Evolutionary conservation across 1,284 basidiomycete genomes (phyloP).

Genomic region (Irpex sp.): DNA sequence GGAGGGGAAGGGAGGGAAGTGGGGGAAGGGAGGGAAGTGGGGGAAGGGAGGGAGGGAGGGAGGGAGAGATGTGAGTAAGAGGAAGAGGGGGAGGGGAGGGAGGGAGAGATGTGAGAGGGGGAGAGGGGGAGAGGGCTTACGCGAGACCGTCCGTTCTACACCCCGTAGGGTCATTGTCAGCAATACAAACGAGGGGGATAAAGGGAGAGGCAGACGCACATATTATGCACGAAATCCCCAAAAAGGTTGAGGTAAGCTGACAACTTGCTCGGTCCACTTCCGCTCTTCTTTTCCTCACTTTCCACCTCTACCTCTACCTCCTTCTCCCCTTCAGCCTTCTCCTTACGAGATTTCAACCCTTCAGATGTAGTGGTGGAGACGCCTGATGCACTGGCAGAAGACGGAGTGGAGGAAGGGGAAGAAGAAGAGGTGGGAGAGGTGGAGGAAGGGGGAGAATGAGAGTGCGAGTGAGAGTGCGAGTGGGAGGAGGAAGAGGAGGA

Average conservation of each 20-base stretch:
- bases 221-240: slow-evolving; percentile 87
- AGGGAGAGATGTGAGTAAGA: too few relatives aligned
- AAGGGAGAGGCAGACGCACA: slow-evolving; percentile 41
- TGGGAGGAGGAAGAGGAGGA: slow-evolving; percentile 44
- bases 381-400: slow-evolving; percentile 29
- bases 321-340: slow-evolving; percentile 26
- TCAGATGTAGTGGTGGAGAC: slow-evolving; percentile 24
- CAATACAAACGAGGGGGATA: not conserved
- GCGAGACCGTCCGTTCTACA: too few relatives aligned
- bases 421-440: too few relatives aligned
- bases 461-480: slow-evolving; percentile 51
- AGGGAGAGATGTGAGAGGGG: too few relatives aligned
- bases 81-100: too few relatives aligned
- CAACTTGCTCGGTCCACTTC: slow-evolving; percentile 63
- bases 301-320: slow-evolving; percentile 18
- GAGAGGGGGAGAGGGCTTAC: too few relatives aligned
- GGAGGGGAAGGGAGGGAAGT: too few relatives aligned
- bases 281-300: slow-evolving; percentile 29
- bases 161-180: not conserved
- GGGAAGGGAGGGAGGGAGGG: too few relatives aligned
- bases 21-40: too few relatives aligned
- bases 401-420: not conserved
- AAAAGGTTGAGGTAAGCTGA: slow-evolving; percentile 90
- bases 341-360: slow-evolving; percentile 26
- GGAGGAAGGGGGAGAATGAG: not conserved